phyloP scores from a whole-genome alignment of 768 basidiomycete species.

The Dendrothele bispora region DNA sequence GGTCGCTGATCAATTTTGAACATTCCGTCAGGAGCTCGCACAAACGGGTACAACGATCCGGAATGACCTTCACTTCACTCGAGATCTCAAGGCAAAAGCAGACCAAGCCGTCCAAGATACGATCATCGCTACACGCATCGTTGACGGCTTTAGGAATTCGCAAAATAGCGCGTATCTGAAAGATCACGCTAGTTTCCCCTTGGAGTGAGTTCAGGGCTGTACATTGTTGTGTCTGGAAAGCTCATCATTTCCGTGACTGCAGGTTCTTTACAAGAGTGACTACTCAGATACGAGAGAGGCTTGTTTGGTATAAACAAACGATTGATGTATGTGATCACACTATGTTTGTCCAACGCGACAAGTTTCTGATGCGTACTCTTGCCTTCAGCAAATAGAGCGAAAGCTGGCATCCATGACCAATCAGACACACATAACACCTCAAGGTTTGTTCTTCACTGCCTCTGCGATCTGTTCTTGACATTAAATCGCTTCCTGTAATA shows the following conservation, averaged over 20 bases:
- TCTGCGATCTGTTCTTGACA: not conserved
- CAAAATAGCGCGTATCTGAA: slow-evolving; percentile 72
- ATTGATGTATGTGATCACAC: slow-evolving; percentile 57
- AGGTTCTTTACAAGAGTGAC: slow-evolving; percentile 77
- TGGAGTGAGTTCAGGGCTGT: slow-evolving; percentile 55
- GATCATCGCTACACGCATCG: slow-evolving; percentile 71
- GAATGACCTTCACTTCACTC: slow-evolving; percentile 63
- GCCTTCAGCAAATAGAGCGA: slow-evolving; percentile 74
- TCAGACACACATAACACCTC: slow-evolving; percentile 70
- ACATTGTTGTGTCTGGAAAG: not conserved
- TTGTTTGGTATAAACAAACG: slow-evolving; percentile 78
- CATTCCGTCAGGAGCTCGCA: slow-evolving; percentile 56
- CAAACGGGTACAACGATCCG: slow-evolving; percentile 62
- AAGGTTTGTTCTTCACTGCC: slow-evolving; percentile 45
- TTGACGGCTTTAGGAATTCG: slow-evolving; percentile 78
- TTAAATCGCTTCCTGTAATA: slow-evolving; percentile 9
- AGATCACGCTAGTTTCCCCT: slow-evolving; percentile 77
- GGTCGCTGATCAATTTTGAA: not conserved
- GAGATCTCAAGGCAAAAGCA: slow-evolving; percentile 71
- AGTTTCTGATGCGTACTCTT: too few species aligned
- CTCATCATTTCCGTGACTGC: not conserved
- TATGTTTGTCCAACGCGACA: not conserved
- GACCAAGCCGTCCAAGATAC: slow-evolving; percentile 81
- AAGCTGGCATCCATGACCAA: slow-evolving; percentile 68
- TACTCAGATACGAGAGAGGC: slow-evolving; percentile 66